Conservation (phyloP, 2,329 filamentous ascomycete genomes). For the Corynespora cassiicola region DNA sequence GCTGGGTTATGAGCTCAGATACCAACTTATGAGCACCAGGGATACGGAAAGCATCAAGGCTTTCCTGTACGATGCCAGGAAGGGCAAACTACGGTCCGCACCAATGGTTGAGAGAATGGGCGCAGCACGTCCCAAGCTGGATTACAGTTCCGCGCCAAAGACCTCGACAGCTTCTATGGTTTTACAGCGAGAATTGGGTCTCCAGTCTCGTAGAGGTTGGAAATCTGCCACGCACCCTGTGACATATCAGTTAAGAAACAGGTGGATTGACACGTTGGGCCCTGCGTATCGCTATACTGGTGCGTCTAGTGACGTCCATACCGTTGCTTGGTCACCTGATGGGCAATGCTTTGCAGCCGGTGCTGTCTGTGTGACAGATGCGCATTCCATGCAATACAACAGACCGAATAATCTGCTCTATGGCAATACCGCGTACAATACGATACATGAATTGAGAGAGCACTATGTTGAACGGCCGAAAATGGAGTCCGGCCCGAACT, state of each 20-base stretch:
- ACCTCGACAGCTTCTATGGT: conserved; percentile 26
- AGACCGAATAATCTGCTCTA: conserved; percentile 63
- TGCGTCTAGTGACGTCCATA: conserved; percentile 64
- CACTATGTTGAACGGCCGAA: conserved; percentile 56
- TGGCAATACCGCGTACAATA: conserved; percentile 52
- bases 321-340: conserved; percentile 63
- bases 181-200: conserved; percentile 42
- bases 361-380: conserved; percentile 62
- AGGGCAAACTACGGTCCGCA: conserved; percentile 20
- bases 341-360: conserved; percentile 63
- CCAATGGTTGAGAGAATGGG: conserved; percentile 36
- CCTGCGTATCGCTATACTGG: conserved; percentile 59
- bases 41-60: conserved; percentile 30
- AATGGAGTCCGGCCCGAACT: conserved; percentile 48
- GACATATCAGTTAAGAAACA: conserved; percentile 34
- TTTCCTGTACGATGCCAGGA: conserved; percentile 37
- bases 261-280: conserved; percentile 48
- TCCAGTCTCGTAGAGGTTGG: conserved; percentile 34
- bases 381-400: conserved; percentile 67
- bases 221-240: conserved; percentile 25
- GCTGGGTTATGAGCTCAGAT: conserved; percentile 20
- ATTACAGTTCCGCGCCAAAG: conserved; percentile 19
- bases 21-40: conserved; percentile 21
- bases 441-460: conserved; percentile 60
- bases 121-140: conserved; percentile 20